Evolutionary conservation across 2,329 filamentous ascomycete genomes (phyloP), one percentile per base, ranked within the genome.

Genomic region (Rugonectria rugulosa): DNA sequence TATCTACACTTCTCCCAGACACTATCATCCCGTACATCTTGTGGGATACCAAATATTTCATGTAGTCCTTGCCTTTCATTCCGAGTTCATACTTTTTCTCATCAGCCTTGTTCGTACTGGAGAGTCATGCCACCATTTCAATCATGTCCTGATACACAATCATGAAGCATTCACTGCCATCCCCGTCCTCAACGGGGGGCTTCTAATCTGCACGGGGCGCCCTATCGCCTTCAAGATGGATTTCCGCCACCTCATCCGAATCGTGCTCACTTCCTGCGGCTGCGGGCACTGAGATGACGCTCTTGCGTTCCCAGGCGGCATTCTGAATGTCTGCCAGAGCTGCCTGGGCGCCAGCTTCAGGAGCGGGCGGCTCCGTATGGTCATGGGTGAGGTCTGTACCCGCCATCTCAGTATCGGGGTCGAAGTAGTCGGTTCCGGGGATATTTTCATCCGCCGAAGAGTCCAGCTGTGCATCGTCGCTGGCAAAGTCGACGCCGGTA

Each of bases 211-310:
- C 56, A 45, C 60, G 68, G 41, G 53, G 51, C 46, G 56, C 55
- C 59, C 68, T 69, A 49, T 76, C 73, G 41, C 77, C 77, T 34
- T 78, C 78, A 17, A 82, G 64, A 56, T 80, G 78, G 38, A 82
- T 82, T 65, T 83, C 80, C 7, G 79, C 70, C 6, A 80, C 79
- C 34, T 79, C 77, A 26, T 79, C 77, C 11, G 76, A 79, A 45
- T 69, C 70, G 23, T 63, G 66, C 21, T 77, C 75, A 20, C 66
- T 71, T 14, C 69, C 71, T 23, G 64, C 70, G 5, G 70, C 64
- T 10, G 73, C 66, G 17, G 74, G 71, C 42, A 81, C 73, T 15
- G 74, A 73, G 47, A 80, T 71, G 17, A 80, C 68, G 9, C 67
- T 64, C 34, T 73, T 70, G 23, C 59, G 59, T 21, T 72, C 67